phyloP scores from a whole-genome alignment of 768 basidiomycete species.

The Boletus vinaceobasis region DNA sequence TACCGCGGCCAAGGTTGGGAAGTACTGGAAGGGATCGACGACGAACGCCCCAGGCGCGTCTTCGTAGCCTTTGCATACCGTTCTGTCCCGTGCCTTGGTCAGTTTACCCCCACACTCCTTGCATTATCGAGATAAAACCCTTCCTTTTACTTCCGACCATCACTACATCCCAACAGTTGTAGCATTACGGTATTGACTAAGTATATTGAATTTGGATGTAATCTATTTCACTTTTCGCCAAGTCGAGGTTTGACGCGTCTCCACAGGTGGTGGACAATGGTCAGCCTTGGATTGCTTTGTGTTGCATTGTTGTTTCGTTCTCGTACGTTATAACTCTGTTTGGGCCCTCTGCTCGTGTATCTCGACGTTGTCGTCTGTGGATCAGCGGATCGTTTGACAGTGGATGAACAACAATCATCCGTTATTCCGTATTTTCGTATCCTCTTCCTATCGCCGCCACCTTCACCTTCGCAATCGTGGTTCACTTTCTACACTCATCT shows the following conservation, averaged over 20 bases:
- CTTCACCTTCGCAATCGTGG: too few relatives aligned
- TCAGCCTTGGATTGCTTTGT: not conserved
- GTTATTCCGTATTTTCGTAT: too few relatives aligned
- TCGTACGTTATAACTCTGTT: not conserved
- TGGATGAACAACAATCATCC: not conserved
- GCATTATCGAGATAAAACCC: not conserved
- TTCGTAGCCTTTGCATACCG: conserved; percentile 2
- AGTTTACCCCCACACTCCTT: conserved; percentile 11
- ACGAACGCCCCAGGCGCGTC: not conserved
- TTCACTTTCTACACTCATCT: too few relatives aligned
- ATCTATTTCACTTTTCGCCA: conserved; percentile 3
- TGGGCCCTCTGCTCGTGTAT: not conserved
- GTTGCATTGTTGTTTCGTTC: not conserved
- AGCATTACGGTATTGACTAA: conserved; percentile 15
- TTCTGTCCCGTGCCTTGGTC: not conserved
- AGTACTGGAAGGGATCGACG: conserved; percentile 64
- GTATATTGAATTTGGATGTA: conserved; percentile 15
- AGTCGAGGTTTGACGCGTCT: too few relatives aligned
- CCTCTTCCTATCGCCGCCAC: too few relatives aligned
- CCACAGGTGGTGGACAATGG: too few relatives aligned
- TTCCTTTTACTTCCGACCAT: not conserved
- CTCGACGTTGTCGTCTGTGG: not conserved
- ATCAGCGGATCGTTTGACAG: not conserved
- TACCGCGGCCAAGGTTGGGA: conserved; percentile 69
- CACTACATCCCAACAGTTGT: conserved; percentile 13